Evolutionary conservation across 2,329 filamentous ascomycete genomes (phyloP).

Genomic region (Xylariaceae sp.): DNA sequence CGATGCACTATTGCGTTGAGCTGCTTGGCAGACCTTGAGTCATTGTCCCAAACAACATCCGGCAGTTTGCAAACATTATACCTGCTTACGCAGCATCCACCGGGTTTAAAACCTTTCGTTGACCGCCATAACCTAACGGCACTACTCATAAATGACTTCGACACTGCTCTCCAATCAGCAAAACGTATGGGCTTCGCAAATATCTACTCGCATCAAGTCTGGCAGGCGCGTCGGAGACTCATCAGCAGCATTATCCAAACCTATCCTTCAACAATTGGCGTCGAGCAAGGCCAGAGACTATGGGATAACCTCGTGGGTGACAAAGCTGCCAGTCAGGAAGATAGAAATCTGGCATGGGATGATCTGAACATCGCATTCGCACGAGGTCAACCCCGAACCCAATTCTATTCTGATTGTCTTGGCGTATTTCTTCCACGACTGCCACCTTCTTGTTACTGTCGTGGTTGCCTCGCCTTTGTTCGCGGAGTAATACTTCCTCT

Average conservation of each 20-base stretch:
- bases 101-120: slow-evolving; percentile 55
- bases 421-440: slow-evolving; percentile 54
- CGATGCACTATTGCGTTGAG: slow-evolving; percentile 60
- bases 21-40: slow-evolving; percentile 65
- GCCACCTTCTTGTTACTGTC: slow-evolving; percentile 54
- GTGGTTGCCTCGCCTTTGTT: slow-evolving; percentile 61
- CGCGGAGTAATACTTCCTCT: slow-evolving; percentile 43
- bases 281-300: slow-evolving; percentile 58
- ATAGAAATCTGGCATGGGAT: slow-evolving; percentile 66
- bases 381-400: slow-evolving; percentile 44
- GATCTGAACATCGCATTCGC: slow-evolving; percentile 51
- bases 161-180: slow-evolving; percentile 46
- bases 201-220: slow-evolving; percentile 46
- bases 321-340: slow-evolving; percentile 53
- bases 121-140: slow-evolving; percentile 58
- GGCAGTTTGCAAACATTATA: slow-evolving; percentile 69
- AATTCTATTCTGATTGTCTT: slow-evolving; percentile 54
- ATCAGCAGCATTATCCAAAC: slow-evolving; percentile 53
- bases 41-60: slow-evolving; percentile 59
- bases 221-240: slow-evolving; percentile 53
- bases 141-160: slow-evolving; percentile 62
- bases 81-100: slow-evolving; percentile 44
- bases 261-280: slow-evolving; percentile 59
- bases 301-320: slow-evolving; percentile 72
- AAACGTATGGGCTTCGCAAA: slow-evolving; percentile 38